A percentile compares a stretch with the other conserved stretches of the same genome.
These are phyloP conservation scores for Pichia kluyveri DNA, from an alignment of 805 yeast genomes.

Conservation along the genomic window DNA sequence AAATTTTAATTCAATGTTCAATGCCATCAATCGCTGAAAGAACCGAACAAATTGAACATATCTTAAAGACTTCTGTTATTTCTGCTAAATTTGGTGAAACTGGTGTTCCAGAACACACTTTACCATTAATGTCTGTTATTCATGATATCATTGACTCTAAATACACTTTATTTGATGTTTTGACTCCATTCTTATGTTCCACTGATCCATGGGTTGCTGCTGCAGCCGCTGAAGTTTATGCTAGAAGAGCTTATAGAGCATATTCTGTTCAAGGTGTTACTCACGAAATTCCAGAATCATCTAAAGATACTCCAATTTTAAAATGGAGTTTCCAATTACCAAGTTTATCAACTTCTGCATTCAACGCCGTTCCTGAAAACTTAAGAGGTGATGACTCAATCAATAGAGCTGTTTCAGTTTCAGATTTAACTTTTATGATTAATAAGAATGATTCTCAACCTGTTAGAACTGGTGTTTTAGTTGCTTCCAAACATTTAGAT, in stretches of 20 bases:
- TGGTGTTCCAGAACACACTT: conserved; percentile 57
- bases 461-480: conserved; percentile 75
- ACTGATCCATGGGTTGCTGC: conserved; percentile 81
- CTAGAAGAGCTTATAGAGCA: conserved; percentile 95
- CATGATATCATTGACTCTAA: conserved; percentile 93
- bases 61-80: conserved; percentile 83
- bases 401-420: conserved; percentile 86
- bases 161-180: conserved; percentile 92
- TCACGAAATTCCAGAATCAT: conserved; percentile 41
- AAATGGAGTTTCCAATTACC: conserved; percentile 89
- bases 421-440: conserved; percentile 81
- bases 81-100: conserved; percentile 84
- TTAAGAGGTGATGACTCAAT: conserved; percentile 29
- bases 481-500: conserved; percentile 74
- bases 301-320: conserved; percentile 54
- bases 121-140: conserved; percentile 72
- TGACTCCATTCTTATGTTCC: conserved; percentile 81
- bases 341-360: conserved; percentile 59
- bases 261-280: conserved; percentile 75
- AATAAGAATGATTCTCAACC: conserved; percentile 60
- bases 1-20: conserved; percentile 91
- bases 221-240: conserved; percentile 95
- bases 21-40: conserved; percentile 94
- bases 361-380: conserved; percentile 48
- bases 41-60: conserved; percentile 95